Percentiles rank a stretch among this genome's conserved stretches.
Evolutionary conservation across 768 basidiomycete genomes (phyloP).

Genomic region (Termitomyces sp.): DNA sequence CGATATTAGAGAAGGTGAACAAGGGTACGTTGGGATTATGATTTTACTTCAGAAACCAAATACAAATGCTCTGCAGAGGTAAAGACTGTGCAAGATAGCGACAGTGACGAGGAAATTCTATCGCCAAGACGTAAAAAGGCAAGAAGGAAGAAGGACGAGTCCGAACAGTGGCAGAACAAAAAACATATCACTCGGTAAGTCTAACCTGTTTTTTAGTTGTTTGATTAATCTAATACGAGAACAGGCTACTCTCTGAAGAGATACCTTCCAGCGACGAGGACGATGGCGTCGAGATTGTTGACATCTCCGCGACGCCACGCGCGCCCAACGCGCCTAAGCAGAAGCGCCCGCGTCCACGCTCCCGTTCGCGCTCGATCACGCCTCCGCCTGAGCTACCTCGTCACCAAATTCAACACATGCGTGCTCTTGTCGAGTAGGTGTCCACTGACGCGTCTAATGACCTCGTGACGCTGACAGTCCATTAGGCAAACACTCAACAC

Average conservation of each 20-base stretch:
- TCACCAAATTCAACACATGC: slow-evolving; percentile 53
- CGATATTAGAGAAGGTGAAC: slow-evolving; percentile 49
- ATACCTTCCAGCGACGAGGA: slow-evolving; percentile 24
- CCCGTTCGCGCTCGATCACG: slow-evolving; percentile 70
- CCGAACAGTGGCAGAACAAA: slow-evolving; percentile 42
- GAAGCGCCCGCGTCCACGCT: slow-evolving; percentile 45
- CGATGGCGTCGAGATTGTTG: slow-evolving; percentile 35
- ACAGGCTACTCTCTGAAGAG: slow-evolving; percentile 37
- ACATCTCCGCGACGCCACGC: slow-evolving; percentile 21
- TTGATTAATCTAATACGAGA: not conserved
- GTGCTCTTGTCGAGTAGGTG: slow-evolving; percentile 60
- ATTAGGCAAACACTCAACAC: slow-evolving; percentile 46
- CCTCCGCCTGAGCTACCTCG: slow-evolving; percentile 65
- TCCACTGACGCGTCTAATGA: not conserved
- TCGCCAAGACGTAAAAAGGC: slow-evolving; percentile 34
- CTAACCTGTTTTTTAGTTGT: slow-evolving; percentile 12
- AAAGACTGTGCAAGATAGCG: slow-evolving; percentile 10
- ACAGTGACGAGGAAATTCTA: slow-evolving; percentile 26
- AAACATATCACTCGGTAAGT: slow-evolving; percentile 38
- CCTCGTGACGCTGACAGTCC: not conserved
- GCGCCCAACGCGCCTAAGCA: slow-evolving; percentile 30
- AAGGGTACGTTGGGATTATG: slow-evolving; percentile 41
- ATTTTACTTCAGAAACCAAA: not conserved
- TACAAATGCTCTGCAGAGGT: not conserved
- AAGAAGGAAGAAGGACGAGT: slow-evolving; percentile 31